These are phyloP conservation scores for Scalesia atractyloides DNA, from an alignment of 129 eudicot genomes.

Conservation along the genomic window DNA sequence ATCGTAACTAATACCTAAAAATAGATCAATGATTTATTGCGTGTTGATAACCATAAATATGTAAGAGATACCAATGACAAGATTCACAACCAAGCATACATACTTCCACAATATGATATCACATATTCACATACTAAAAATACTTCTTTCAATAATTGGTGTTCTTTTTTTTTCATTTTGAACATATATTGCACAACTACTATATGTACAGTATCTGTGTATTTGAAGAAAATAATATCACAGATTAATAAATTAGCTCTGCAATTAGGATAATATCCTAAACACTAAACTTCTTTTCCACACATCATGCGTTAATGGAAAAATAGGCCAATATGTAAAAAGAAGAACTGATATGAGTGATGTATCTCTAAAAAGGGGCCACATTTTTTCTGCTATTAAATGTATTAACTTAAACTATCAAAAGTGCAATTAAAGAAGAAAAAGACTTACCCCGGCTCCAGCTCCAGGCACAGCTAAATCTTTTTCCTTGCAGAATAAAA, in stretches of 20 bases:
- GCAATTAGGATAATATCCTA: not conserved
- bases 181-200: constrained; percentile 9
- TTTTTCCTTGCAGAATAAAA: constrained; percentile 56
- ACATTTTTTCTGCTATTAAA: constrained; percentile 1
- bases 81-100: not conserved
- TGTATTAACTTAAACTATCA: constrained; percentile 8
- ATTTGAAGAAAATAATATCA: not conserved
- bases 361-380: constrained; percentile 16
- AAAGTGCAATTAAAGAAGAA: not conserved
- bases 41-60: not conserved
- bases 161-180: not conserved
- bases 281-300: not conserved
- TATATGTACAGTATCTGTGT: not conserved
- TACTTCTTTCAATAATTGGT: too few relatives aligned
- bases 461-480: constrained; percentile 92
- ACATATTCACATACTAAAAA: not conserved
- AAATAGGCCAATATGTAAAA: constrained; percentile 5
- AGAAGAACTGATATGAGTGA: not conserved
- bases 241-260: not conserved
- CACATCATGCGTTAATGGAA: not conserved
- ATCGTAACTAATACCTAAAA: too few relatives aligned
- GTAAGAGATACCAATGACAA: too few relatives aligned
- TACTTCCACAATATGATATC: constrained; percentile 1
- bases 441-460: constrained; percentile 78
- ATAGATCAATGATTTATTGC: constrained; percentile 1